Percentiles rank a stretch among this genome's conserved stretches.
phyloP scores from a whole-genome alignment of 164 flowering plant genomes.

The Vitis cinerea region DNA sequence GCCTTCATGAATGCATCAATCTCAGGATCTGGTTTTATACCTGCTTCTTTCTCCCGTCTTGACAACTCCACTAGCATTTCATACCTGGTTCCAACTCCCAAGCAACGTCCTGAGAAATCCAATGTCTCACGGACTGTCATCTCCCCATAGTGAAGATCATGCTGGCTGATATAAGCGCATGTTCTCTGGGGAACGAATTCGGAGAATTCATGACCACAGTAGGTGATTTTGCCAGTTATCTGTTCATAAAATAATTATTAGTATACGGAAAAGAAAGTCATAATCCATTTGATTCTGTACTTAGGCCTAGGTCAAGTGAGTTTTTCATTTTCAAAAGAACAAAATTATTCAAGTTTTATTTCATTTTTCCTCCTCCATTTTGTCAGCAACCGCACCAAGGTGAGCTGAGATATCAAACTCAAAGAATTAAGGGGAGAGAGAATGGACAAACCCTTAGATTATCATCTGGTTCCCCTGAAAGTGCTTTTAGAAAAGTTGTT shows the following conservation, averaged over 20 bases:
- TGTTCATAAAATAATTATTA: conserved; percentile 13
- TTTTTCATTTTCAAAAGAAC: no score
- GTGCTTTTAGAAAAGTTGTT: conserved; percentile 49
- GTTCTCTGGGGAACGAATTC: conserved; percentile 57
- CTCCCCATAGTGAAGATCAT: conserved; percentile 59
- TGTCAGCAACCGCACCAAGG: no score
- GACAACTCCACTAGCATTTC: conserved; percentile 50
- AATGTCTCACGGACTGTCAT: conserved; percentile 66
- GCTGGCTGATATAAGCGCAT: conserved; percentile 56
- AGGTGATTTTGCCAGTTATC: conserved; percentile 50
- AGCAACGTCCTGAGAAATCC: conserved; percentile 62
- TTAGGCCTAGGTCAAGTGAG: no score
- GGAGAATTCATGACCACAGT: conserved; percentile 49
- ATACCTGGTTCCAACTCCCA: conserved; percentile 65
- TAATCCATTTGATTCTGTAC: no score
- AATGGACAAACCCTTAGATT: conserved; percentile 29
- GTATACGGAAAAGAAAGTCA: no score
- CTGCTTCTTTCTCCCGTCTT: conserved; percentile 51
- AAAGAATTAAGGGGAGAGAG: background rate
- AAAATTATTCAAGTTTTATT: no score
- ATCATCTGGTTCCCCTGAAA: conserved; percentile 41
- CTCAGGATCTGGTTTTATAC: conserved; percentile 65
- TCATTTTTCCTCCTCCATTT: no score
- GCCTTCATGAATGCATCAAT: conserved; percentile 72
- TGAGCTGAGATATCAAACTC: background rate